Base-by-base conservation (phyloP, 2,329 filamentous ascomycete genomes). In the Orbilia blumenaviensis region DNA sequence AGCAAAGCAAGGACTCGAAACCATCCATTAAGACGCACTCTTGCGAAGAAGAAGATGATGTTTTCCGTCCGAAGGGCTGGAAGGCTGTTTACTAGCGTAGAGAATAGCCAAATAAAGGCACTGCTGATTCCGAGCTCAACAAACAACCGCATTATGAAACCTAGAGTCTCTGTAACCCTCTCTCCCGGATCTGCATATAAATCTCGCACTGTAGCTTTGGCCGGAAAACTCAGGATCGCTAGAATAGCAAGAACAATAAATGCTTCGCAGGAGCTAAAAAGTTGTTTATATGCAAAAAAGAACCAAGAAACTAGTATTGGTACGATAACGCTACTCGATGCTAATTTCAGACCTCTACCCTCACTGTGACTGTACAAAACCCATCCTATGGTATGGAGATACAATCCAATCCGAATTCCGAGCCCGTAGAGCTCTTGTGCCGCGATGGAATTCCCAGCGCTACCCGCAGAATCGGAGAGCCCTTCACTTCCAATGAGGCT, bases 371-470 rank as follows among this genome's bases (percentile, higher is more conserved):
- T 38, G 42, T 63, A 63, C 1, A 63, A 10, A 0, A 25, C 38
- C 16, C 9, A 36, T 21, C 60, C 60, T 5, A 50, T 5, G 4
- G 8, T 8, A 36, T 63, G 60, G 8, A 50, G 8, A 38, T 63
- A 63, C 18, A 63, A 1, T 42, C 60, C 60, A 18, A 63, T n/a
- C 6, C 60, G 60, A 36, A 63, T 12, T n/a, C 60, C 60, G 4
- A 18, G 5, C 2, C 60, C 60, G 9, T 63, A 63, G 7, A 63
- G 27, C 36, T 63, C 60, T 27, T 63, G 60, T 25, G 60, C 60
- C 9, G 60, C 60, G 16, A 21, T 12, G 16, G 41, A 5, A 16
- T 63, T 63, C 50, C 60, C 60, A 21, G 42, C 41, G 10, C 5
- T 32, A 21, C n/a, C 41, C 3, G n/a, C 36, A 16, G 18, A 16